A percentile compares a stretch with the other conserved stretches of the same genome.
These are phyloP conservation scores for Circinella minor DNA, from an alignment of 371 early-diverging fungal genomes.

Conservation along the genomic window DNA sequence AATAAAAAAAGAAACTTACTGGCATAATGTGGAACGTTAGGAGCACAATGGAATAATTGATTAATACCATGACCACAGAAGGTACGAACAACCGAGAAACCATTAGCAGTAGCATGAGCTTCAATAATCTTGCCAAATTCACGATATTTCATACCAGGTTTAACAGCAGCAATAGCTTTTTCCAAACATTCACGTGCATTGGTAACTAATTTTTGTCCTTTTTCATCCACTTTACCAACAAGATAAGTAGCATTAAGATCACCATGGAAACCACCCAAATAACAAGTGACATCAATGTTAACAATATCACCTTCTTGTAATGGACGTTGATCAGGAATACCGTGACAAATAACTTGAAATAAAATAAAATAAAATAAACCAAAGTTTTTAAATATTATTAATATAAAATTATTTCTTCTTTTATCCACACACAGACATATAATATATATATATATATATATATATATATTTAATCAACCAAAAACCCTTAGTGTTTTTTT, in stretches of 20 bases:
- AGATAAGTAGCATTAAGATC: conserved; percentile 91
- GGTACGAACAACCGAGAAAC: conserved; percentile 92
- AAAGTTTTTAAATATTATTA: no score
- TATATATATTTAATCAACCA: no score
- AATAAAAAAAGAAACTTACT: conserved; percentile 42
- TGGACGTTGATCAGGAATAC: conserved; percentile 89
- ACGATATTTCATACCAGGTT: conserved; percentile 91
- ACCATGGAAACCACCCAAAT: conserved; percentile 89
- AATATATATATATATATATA: no score
- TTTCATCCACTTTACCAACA: conserved; percentile 87
- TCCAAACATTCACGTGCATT: conserved; percentile 83
- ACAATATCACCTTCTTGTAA: conserved; percentile 92
- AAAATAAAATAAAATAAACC: no score
- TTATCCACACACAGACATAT: no score
- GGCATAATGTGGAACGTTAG: conserved; percentile 96
- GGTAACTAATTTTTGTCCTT: conserved; percentile 76
- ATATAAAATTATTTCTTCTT: not conserved
- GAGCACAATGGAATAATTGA: conserved; percentile 87
- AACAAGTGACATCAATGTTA: conserved; percentile 90
- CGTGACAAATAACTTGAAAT: conserved; percentile 82
- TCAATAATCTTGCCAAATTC: conserved; percentile 94
- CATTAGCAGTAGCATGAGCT: conserved; percentile 81
- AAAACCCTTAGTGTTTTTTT: no score
- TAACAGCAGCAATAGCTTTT: conserved; percentile 85
- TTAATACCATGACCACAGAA: conserved; percentile 97